Conservation (phyloP, 2,329 filamentous ascomycete genomes). For the Rhytidhysteron rufulum region DNA sequence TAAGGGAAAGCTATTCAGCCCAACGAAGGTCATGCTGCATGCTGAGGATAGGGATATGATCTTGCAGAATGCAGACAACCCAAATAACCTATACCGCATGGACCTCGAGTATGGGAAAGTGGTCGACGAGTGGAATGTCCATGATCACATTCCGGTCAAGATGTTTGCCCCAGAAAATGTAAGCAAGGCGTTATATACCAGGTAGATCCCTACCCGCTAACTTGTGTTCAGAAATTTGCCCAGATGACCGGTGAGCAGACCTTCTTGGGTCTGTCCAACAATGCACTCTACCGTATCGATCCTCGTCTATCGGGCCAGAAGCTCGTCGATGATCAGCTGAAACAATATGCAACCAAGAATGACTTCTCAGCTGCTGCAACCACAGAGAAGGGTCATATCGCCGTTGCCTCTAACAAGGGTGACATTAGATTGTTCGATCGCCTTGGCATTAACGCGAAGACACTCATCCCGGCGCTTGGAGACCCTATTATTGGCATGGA, state of each 20-base stretch:
- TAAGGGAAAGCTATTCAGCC: slow-evolving; percentile 80
- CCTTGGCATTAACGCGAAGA: slow-evolving; percentile 95
- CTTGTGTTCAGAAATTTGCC: slow-evolving; percentile 71
- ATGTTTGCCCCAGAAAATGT: slow-evolving; percentile 88
- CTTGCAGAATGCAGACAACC: slow-evolving; percentile 74
- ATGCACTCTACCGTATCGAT: slow-evolving; percentile 90
- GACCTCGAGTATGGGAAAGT: slow-evolving; percentile 97
- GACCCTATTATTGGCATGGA: slow-evolving; percentile 94
- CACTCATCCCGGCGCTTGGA: slow-evolving; percentile 89
- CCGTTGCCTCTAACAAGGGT: slow-evolving; percentile 95
- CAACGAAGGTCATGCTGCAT: slow-evolving; percentile 95
- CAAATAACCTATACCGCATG: slow-evolving; percentile 93
- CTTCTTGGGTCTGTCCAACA: slow-evolving; percentile 88
- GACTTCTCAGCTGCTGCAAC: slow-evolving; percentile 93
- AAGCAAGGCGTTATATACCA: slow-evolving; percentile 21
- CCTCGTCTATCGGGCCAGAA: slow-evolving; percentile 87
- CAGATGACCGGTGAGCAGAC: slow-evolving; percentile 96
- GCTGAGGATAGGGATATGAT: slow-evolving; percentile 88
- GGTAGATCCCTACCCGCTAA: slow-evolving; percentile 14
- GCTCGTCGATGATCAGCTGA: slow-evolving; percentile 86
- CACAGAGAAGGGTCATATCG: slow-evolving; percentile 94
- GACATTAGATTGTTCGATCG: slow-evolving; percentile 96
- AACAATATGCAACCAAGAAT: slow-evolving; percentile 96
- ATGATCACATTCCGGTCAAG: slow-evolving; percentile 90
- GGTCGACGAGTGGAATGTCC: slow-evolving; percentile 97